Base-by-base conservation (phyloP, 148 eudicot species). In the Amaranthus palmeri region DNA sequence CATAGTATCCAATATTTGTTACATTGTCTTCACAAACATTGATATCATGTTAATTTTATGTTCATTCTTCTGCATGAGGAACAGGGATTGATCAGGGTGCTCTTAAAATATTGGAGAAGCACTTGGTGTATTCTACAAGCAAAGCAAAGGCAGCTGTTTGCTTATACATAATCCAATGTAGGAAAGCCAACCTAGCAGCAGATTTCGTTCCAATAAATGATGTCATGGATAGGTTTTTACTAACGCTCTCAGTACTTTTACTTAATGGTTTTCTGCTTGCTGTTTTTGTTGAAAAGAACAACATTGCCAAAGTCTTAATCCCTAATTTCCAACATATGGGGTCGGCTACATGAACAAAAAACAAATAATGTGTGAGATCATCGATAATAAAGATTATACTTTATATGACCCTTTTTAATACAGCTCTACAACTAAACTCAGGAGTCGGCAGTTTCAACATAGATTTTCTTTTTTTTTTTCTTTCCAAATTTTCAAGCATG, bases 51-150 rank as follows among this genome's bases (percentile, higher is more conserved):
- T 45, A 47, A 12, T 49, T 51, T 56, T 18, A 25, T n/a, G 12
- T 50, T 18, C 49, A 52, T 69, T 49, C 53, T 72, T 73, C 70
- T 77, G 25, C 68, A 65, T 52, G 61, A 76, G 67, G 64, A 73
- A 72, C 85, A 93, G 98, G 89, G 49, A 80, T 84, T 75, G 69
- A 65, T 54, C 71, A 72, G 61, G 70, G 78, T 53, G 84, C 82
- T 63, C 86, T 90, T 72, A 68, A 59, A 75, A 80, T 82, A 71
- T 72, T 90, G 80, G 96, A 90, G 80, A 78, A 69, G 64, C 95
- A 87, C 80, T 66, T 68, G 56, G 85, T 82, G n/a, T 90, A 90
- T 83, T 88, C 98, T 43, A 78, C 88, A 52, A 85, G 88, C 80
- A 86, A 83, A 82, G 85, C 81, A 68, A 87, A 86, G 79, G 71